Base-by-base conservation (phyloP, 257 asterid genomes). In the Capsicum pubescens region DNA sequence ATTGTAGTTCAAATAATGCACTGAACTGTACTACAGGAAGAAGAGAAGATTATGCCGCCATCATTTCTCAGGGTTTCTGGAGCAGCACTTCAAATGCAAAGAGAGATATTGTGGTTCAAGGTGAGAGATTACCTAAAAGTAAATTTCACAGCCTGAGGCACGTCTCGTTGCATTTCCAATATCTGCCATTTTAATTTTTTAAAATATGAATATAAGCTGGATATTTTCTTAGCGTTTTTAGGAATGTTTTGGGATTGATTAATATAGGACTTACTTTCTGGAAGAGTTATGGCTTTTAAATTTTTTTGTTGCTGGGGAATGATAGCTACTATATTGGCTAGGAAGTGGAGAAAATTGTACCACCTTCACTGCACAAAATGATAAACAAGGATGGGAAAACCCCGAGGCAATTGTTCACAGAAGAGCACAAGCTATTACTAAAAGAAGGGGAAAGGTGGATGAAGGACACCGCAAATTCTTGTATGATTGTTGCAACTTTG, bases 31-130 rank as follows among this genome's bases (percentile, higher is more conserved):
- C 54, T 13, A 48, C 19, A 71, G 79, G 79, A 70, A 7, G 50
- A 42, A 44, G 44, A 55, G 83, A 36, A 79, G 83, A 57, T 79
- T 79, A 36, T 79, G 69, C 83, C 55, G 1, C 50, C 55, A 56
- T 79, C 70, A 7, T 55, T 79, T 79, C 83, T 56, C 6, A 63
- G 60, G 26, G 84, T 84, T 32, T 84, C 89, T 9, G 88, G 91
- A 32, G 89, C 92, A 48, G 89, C 91, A 60, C 87, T 88, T 26
- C 88, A 86, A 61, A 86, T 88, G 88, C 90, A 90, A 80, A 83
- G 79, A 61, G 92, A 90, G 85, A 59, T 86, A 7, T 50, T 83
- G 55, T 88, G 92, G 92, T 90, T 85, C 67, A 82, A 83, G 90
- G 91, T 90, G 8, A 59, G 82, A 17, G 52, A n/a, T 11, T 5